Percentiles rank a stretch among this genome's conserved stretches.
phyloP scores from a whole-genome alignment of 2,329 filamentous ascomycete species.

The Torrubiella hemipterigena region DNA sequence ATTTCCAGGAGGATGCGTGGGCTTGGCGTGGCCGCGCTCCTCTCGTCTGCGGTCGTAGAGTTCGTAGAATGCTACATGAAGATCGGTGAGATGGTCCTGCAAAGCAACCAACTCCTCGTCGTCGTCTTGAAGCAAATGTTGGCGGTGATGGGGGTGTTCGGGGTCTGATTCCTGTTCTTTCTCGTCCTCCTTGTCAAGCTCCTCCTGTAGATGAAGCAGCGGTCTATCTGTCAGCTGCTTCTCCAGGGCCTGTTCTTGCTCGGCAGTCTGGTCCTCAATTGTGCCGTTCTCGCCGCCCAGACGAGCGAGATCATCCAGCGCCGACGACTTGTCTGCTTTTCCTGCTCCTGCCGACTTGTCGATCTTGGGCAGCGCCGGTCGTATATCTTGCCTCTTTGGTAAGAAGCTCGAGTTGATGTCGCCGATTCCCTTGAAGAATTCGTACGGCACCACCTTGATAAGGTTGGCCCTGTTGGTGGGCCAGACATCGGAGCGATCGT shows the following conservation, averaged over 20 bases:
- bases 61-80: slow-evolving; percentile 74
- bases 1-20: slow-evolving; percentile 21
- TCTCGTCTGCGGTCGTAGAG: slow-evolving; percentile 55
- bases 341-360: slow-evolving; percentile 9
- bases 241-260: slow-evolving; percentile 78
- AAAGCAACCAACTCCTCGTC: slow-evolving; percentile 72
- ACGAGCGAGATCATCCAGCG: slow-evolving; percentile 60
- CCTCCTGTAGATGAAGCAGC: slow-evolving; percentile 81
- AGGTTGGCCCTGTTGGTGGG: slow-evolving; percentile 79
- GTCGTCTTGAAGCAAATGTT: slow-evolving; percentile 77
- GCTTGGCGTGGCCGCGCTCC: slow-evolving; percentile 20
- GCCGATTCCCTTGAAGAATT: slow-evolving; percentile 96
- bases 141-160: slow-evolving; percentile 32
- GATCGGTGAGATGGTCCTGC: slow-evolving; percentile 58
- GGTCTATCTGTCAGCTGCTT: slow-evolving; percentile 84
- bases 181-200: slow-evolving; percentile 70
- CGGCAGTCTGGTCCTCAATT: slow-evolving; percentile 64
- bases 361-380: slow-evolving; percentile 20
- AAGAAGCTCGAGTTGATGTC: slow-evolving; percentile 98
- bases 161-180: slow-evolving; percentile 13
- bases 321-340: slow-evolving; percentile 6
- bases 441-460: slow-evolving; percentile 88
- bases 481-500: slow-evolving; percentile 95
- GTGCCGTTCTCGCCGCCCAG: slow-evolving; percentile 62
- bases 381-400: slow-evolving; percentile 57